phyloP scores from a whole-genome alignment of 768 basidiomycete species.

The Termitomyces sp. region DNA sequence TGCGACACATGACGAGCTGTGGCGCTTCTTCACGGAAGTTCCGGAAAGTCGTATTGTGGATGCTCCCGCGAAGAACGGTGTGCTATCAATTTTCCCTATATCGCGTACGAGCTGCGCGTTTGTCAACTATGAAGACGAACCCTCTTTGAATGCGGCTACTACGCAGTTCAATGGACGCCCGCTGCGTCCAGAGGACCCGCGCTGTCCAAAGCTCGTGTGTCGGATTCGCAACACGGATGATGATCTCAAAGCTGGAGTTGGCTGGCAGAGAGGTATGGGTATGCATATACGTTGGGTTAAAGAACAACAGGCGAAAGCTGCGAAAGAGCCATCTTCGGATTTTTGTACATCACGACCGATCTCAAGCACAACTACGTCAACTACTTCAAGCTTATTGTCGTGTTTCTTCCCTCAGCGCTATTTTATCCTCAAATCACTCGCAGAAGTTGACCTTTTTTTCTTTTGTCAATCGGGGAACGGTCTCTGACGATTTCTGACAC shows the following conservation, averaged over 20 bases:
- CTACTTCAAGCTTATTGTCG: slow-evolving; percentile 73
- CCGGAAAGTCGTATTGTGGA: slow-evolving; percentile 1
- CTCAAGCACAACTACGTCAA: slow-evolving; percentile 71
- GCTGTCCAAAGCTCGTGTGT: slow-evolving; percentile 79
- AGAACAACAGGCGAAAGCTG: slow-evolving; percentile 42
- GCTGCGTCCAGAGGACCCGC: slow-evolving; percentile 63
- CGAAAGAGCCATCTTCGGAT: slow-evolving; percentile 19
- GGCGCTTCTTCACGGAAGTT: slow-evolving; percentile 67
- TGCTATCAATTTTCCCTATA: slow-evolving; percentile 87
- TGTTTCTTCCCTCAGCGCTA: slow-evolving; percentile 82
- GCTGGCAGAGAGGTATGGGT: slow-evolving; percentile 81
- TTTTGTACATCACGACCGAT: slow-evolving; percentile 28
- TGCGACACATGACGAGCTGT: slow-evolving; percentile 79
- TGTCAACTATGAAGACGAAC: slow-evolving; percentile 74
- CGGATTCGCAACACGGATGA: slow-evolving; percentile 77
- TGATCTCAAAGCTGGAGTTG: slow-evolving; percentile 85
- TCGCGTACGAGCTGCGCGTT: slow-evolving; percentile 92
- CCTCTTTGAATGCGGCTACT: slow-evolving; percentile 61
- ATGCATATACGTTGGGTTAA: slow-evolving; percentile 80
- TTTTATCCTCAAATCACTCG: slow-evolving; percentile 88
- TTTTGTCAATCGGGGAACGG: neutral
- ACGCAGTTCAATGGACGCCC: slow-evolving; percentile 63
- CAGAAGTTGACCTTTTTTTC: slow-evolving; percentile 47
- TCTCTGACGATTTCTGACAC: neutral
- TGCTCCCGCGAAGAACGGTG: slow-evolving; percentile 35